Conservation (phyloP, 805 yeast genomes). For the Saccharomyces eubayanus region DNA sequence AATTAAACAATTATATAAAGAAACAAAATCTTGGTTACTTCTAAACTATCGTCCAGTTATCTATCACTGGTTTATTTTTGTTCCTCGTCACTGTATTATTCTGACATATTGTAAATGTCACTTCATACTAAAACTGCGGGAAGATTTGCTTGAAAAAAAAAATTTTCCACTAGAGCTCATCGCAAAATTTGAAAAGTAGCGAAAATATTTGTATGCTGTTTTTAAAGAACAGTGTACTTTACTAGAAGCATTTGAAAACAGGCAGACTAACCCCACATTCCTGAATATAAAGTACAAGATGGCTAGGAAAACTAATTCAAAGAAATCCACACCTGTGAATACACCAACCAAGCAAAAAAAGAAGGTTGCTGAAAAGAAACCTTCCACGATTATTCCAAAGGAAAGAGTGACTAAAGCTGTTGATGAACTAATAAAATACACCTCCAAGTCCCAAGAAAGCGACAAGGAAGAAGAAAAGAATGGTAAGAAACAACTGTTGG, state of each 20-base stretch:
- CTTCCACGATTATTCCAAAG: slow-evolving; percentile 19
- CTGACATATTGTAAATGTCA: not conserved
- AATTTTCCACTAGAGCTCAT: not conserved
- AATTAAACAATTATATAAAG: not conserved
- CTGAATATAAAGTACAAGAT: slow-evolving; percentile 2
- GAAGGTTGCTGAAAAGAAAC: slow-evolving; percentile 1
- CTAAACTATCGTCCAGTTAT: not conserved
- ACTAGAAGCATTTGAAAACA: not conserved
- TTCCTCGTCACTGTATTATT: not conserved
- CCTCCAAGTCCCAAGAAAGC: slow-evolving; percentile 22
- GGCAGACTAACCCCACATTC: not conserved
- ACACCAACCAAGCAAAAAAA: slow-evolving; percentile 18
- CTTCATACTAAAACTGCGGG: not conserved
- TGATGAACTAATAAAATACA: slow-evolving; percentile 56
- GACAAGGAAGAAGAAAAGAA: slow-evolving; percentile 25
- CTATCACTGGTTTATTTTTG: not conserved
- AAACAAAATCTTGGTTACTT: not conserved
- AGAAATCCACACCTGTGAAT: slow-evolving; percentile 12
- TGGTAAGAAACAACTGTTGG: slow-evolving; percentile 45
- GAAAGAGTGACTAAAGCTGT: slow-evolving; percentile 44
- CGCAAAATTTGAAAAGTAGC: not conserved
- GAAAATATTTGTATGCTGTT: not conserved
- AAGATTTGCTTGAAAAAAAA: not conserved
- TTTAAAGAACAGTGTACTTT: not conserved
- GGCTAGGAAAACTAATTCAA: slow-evolving; percentile 16